Conservation (phyloP, 208 protist species). For the Leishmania aethiopica region DNA sequence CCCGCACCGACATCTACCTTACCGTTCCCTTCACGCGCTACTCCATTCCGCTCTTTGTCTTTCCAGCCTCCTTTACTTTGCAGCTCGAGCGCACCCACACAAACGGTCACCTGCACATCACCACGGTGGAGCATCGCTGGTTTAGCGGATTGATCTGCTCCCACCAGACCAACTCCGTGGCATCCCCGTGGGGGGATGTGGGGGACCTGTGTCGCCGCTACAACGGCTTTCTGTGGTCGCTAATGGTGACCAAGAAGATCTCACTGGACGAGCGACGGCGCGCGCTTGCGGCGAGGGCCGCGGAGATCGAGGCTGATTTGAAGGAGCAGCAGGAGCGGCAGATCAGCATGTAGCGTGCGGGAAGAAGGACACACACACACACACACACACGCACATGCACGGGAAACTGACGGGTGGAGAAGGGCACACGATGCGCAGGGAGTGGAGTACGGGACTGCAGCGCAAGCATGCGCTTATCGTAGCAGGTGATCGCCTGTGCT, state of each 20-base stretch:
- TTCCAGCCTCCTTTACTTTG: slow-evolving; percentile 56
- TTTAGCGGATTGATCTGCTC: slow-evolving; percentile 71
- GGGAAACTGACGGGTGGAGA: not conserved
- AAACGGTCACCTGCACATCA: slow-evolving; percentile 31
- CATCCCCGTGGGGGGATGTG: slow-evolving; percentile 61
- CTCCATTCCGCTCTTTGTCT: slow-evolving; percentile 16
- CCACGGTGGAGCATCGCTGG: slow-evolving; percentile 73
- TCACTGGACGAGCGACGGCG: slow-evolving; percentile 27
- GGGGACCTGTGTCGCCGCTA: slow-evolving; percentile 67
- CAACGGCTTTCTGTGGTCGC: slow-evolving; percentile 63
- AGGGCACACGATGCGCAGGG: not conserved
- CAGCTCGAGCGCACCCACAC: slow-evolving; percentile 42
- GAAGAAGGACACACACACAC: not conserved
- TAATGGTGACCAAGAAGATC: slow-evolving; percentile 47
- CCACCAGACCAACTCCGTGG: slow-evolving; percentile 47
- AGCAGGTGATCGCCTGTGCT: not conserved
- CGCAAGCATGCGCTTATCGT: not conserved
- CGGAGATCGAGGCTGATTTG: slow-evolving; percentile 18
- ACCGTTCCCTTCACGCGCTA: slow-evolving; percentile 51
- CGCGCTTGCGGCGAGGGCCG: slow-evolving; percentile 14
- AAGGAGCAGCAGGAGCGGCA: slow-evolving; percentile 35
- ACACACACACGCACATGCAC: not conserved
- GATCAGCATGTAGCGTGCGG: slow-evolving; percentile 16
- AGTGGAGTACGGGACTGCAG: not conserved
- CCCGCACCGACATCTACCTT: slow-evolving; percentile 39